Evolutionary conservation across 2,329 filamentous ascomycete genomes (phyloP).

Genomic region (Periglandula ipomoeae): DNA sequence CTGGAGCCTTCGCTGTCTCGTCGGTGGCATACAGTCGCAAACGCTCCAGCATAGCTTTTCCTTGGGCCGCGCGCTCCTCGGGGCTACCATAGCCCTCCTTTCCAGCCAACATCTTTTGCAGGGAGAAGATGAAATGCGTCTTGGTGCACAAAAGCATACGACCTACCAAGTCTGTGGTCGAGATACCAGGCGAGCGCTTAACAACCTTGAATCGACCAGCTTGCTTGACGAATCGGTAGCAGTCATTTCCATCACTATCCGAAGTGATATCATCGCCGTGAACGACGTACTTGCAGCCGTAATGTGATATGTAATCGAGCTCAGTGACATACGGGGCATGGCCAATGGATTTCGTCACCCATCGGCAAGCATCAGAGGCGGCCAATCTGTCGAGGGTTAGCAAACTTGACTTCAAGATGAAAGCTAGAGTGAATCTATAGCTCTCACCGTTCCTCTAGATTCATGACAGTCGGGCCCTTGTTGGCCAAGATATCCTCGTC

Average conservation of each 20-base stretch:
- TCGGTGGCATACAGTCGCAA: constrained; percentile 85
- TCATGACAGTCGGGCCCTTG: constrained; percentile 98
- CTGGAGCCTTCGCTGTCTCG: constrained; percentile 66
- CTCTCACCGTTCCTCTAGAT: constrained; percentile 66
- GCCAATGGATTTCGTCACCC: constrained; percentile 77
- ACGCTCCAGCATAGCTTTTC: constrained; percentile 62
- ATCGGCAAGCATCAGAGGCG: constrained; percentile 89
- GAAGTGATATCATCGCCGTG: constrained; percentile 97
- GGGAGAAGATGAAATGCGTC: constrained; percentile 81
- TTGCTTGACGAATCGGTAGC: constrained; percentile 94
- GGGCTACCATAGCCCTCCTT: constrained; percentile 62
- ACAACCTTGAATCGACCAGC: constrained; percentile 93
- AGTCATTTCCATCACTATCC: constrained; percentile 87
- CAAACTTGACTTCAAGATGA: not conserved
- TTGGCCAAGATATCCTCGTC: constrained; percentile 94
- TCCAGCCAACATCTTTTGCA: constrained; percentile 59
- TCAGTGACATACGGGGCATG: constrained; percentile 91
- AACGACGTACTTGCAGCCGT: constrained; percentile 90
- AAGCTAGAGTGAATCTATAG: not conserved
- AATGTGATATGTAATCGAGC: constrained; percentile 88
- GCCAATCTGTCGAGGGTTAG: constrained; percentile 50
- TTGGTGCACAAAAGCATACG: constrained; percentile 96
- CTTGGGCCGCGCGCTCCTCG: constrained; percentile 56
- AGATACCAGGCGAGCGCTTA: constrained; percentile 91
- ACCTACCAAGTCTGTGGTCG: constrained; percentile 94